phyloP scores from a whole-genome alignment of 148 eudicot genomes.

The Polygonum aviculare region DNA sequence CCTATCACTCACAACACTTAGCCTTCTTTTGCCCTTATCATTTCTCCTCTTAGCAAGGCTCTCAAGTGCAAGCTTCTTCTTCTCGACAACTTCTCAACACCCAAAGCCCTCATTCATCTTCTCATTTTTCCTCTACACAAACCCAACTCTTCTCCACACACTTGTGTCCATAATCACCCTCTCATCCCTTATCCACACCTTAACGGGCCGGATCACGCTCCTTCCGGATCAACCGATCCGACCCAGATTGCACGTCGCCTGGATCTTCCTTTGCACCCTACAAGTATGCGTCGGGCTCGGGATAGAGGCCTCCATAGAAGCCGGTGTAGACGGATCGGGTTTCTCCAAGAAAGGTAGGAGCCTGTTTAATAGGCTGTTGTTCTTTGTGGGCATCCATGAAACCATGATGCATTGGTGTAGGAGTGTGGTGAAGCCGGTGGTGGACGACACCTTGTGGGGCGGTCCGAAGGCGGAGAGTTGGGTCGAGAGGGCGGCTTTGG shows the following conservation, averaged over 20 bases:
- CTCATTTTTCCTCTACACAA: conserved; percentile 33
- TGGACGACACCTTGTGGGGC: conserved; percentile 61
- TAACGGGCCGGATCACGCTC: conserved; percentile 29
- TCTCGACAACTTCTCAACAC: conserved; percentile 20
- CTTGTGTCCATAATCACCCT: conserved; percentile 34
- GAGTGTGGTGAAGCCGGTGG: conserved; percentile 60
- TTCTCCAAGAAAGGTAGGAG: conserved; percentile 25
- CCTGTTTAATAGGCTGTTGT: conserved; percentile 30
- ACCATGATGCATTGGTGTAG: conserved; percentile 60
- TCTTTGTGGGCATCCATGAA: conserved; percentile 76
- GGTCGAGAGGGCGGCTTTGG: conserved; percentile 56
- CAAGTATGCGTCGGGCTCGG: conserved; percentile 60
- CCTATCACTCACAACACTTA: conserved; percentile 49
- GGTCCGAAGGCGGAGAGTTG: conserved; percentile 34
- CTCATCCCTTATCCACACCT: conserved; percentile 30
- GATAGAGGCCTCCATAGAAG: conserved; percentile 45
- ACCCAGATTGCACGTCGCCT: conserved; percentile 35
- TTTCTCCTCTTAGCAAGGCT: conserved; percentile 70
- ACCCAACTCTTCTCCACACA: conserved; percentile 39
- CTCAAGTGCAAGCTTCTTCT: conserved; percentile 41
- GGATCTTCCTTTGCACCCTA: conserved; percentile 51
- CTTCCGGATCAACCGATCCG: conserved; percentile 16
- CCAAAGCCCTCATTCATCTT: conserved; percentile 16
- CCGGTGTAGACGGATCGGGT: conserved; percentile 41
- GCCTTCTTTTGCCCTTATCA: conserved; percentile 76